Percentiles rank a stretch among this genome's conserved stretches.
Evolutionary conservation across 176 grass and related monocot genomes (phyloP).

Genomic region (Musa schizocarpa): DNA sequence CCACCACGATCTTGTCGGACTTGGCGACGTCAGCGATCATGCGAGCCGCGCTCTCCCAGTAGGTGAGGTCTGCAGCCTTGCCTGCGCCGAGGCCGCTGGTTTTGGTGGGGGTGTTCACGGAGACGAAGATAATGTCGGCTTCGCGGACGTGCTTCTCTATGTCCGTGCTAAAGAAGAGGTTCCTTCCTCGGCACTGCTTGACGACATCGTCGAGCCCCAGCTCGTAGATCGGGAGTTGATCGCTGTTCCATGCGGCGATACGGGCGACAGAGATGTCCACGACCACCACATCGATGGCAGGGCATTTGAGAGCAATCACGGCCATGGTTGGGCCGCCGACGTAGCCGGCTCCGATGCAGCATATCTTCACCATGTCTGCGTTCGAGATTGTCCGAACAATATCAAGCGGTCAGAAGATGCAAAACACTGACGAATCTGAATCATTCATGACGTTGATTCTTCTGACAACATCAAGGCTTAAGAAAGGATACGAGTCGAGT

Average conservation of each 20-base stretch:
- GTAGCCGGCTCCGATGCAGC: constrained; percentile 66
- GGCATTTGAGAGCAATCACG: constrained; percentile 56
- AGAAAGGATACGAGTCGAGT: neutral
- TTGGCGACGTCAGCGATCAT: constrained; percentile 57
- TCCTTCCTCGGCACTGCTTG: constrained; percentile 45
- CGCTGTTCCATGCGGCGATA: constrained; percentile 56
- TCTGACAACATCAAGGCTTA: neutral
- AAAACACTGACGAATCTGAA: neutral
- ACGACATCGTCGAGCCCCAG: constrained; percentile 57
- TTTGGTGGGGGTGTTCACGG: constrained; percentile 68
- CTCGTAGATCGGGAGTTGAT: constrained; percentile 58
- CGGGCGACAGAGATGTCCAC: constrained; percentile 44
- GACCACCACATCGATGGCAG: constrained; percentile 45
- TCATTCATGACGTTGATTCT: too few relatives aligned
- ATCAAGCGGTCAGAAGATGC: neutral
- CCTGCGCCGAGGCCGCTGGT: constrained; percentile 53
- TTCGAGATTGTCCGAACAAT: neutral
- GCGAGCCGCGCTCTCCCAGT: constrained; percentile 71
- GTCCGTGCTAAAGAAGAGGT: constrained; percentile 74
- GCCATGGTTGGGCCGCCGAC: constrained; percentile 76
- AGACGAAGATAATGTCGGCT: constrained; percentile 65
- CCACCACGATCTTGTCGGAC: constrained; percentile 53
- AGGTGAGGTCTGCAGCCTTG: constrained; percentile 60
- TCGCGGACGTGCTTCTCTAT: constrained; percentile 48
- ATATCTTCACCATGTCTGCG: constrained; percentile 53